Conservation (phyloP, 768 basidiomycete species). For the Trametopsis cervina region DNA sequence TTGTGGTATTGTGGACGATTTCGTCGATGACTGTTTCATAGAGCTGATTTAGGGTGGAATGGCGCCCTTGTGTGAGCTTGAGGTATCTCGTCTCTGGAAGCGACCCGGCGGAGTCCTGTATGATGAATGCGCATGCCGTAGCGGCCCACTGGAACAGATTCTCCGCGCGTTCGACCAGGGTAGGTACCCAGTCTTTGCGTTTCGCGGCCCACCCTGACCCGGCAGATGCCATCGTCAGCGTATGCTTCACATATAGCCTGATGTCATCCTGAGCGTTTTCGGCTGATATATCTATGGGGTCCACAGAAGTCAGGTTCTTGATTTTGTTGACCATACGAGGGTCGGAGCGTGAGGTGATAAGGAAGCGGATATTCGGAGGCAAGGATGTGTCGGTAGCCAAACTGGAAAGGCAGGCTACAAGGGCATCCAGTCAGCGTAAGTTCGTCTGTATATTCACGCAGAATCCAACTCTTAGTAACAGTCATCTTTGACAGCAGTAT, state of each 20-base stretch:
- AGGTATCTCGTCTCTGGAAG: neutral
- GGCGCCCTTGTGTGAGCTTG: too few species aligned
- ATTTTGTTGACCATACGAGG: constrained; percentile 1
- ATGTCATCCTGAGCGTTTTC: neutral
- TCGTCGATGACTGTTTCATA: neutral
- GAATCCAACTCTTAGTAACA: too few species aligned
- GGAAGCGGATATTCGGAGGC: too few species aligned
- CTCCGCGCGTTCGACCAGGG: neutral
- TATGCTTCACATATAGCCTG: neutral
- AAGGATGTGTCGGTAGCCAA: too few species aligned
- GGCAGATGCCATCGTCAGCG: neutral
- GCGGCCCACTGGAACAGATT: constrained; percentile 7
- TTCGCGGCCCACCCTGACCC: neutral
- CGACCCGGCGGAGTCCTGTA: neutral
- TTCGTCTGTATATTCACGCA: too few species aligned
- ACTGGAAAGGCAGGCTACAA: too few species aligned
- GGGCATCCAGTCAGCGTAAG: too few species aligned
- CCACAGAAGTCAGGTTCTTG: neutral
- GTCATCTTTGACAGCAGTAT: too few species aligned
- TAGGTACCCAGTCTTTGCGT: neutral
- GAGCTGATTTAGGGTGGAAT: neutral
- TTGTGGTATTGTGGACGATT: neutral
- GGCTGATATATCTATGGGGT: neutral
- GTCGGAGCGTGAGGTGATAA: constrained; percentile 8
- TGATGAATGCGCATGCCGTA: constrained; percentile 2